Evolutionary conservation across 2,329 filamentous ascomycete genomes (phyloP), one percentile per base, ranked within the genome.

Genomic region (Penicillium sp.): DNA sequence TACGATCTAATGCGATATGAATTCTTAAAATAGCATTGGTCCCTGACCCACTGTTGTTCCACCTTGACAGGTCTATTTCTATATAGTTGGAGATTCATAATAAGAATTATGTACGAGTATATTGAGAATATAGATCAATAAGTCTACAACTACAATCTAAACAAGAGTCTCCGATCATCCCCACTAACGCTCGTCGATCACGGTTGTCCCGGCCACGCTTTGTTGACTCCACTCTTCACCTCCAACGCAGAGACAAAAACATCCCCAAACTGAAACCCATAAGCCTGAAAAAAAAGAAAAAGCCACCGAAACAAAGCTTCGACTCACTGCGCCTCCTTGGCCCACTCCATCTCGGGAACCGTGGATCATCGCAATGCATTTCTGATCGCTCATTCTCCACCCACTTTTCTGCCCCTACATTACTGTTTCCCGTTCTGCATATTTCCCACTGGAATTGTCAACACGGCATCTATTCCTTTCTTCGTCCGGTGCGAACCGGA

Each of bases 171-270:
- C 11, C 22, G 22, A 34, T 20, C 22, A 32, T 22, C 34, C 33
- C n/a, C n/a, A n/a, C n/a, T 23, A 6, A 6, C 22, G 16, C 14
- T 4, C n/a, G 14, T 26, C 18, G 33, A 36, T 23, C 15, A 13
- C 39, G 33, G 45, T 48, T 48, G 45, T 45, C 45, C 39, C 36
- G 42, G 34, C 35, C 45, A 48, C 45, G 35, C 29, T 29, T 30
- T 39, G 38, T 41, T 40, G 37, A 36, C 37, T 15, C 27, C 26
- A 22, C 18, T 22, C 18, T 5, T 9, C 18, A 5, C 18, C 18
- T 5, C 9, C 9, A 9, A 22, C 18, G 25, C 25, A n/a, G 25
- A 11, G 25, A n/a, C 9, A 27, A 27, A 27, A 27, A 4, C 4
- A 11, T n/a, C 25, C 25, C 23, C 6, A 26, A 12, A 15, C 22